Percentiles rank a stretch among this genome's conserved stretches.
phyloP scores from a whole-genome alignment of 169 alveolate species.

The Miamiensis avidus region DNA sequence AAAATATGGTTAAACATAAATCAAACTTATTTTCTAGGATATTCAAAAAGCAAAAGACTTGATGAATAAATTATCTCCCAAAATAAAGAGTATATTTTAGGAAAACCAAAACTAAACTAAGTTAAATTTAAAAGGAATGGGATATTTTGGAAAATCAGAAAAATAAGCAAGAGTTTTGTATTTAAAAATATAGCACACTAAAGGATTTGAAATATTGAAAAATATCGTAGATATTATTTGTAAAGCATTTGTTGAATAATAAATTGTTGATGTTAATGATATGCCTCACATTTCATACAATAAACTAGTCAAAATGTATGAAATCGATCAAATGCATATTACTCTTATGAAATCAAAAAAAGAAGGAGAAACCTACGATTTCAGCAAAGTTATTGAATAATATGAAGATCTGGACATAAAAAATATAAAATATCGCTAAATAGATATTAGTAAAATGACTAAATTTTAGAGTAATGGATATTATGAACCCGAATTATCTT shows the following conservation, averaged over 20 bases:
- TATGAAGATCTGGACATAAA: conserved; percentile 8
- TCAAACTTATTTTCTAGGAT: neutral
- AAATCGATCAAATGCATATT: conserved; percentile 4
- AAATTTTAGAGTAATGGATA: conserved; percentile 12
- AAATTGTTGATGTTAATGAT: neutral
- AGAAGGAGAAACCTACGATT: conserved; percentile 6
- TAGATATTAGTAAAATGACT: conserved; percentile 4
- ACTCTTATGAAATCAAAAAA: conserved; percentile 11
- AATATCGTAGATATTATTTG: neutral
- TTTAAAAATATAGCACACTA: neutral
- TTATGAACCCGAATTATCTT: conserved; percentile 1
- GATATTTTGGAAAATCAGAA: conserved; percentile 14
- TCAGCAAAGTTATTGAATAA: neutral
- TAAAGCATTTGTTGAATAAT: conserved; percentile 7
- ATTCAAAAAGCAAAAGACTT: conserved; percentile 7
- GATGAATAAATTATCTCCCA: neutral
- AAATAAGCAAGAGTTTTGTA: conserved; percentile 8
- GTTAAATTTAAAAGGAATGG: conserved; percentile 19
- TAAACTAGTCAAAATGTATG: neutral
- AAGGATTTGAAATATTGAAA: neutral
- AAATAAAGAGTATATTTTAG: neutral
- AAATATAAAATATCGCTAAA: neutral
- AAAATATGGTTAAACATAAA: neutral
- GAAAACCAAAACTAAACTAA: neutral
- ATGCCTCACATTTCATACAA: conserved; percentile 1